Evolutionary conservation across 768 basidiomycete species (phyloP).

Genomic region (Rhodotorula kratochvilovae): DNA sequence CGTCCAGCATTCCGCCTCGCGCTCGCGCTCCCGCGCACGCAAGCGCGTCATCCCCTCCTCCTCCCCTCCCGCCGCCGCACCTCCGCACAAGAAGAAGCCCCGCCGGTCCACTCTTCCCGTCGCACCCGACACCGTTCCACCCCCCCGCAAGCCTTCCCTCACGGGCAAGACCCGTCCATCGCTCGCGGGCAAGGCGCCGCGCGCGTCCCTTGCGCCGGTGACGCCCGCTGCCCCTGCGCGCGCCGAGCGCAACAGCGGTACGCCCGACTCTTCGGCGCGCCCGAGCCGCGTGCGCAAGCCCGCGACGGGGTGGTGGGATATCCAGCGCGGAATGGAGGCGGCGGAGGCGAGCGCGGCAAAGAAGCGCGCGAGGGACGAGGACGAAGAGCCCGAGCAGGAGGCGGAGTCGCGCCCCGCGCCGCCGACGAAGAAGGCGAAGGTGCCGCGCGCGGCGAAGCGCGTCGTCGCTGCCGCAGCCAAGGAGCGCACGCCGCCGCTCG

Average conservation of each 20-base stretch:
- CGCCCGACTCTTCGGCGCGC: not conserved
- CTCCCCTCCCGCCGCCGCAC: not conserved
- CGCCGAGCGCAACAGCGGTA: no score
- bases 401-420: not conserved
- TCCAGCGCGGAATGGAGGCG: not conserved
- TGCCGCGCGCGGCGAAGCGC: not conserved
- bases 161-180: not conserved
- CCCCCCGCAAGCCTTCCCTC: not conserved
- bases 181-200: not conserved
- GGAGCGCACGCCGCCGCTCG: no score
- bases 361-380: not conserved
- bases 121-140: not conserved
- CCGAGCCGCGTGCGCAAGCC: not conserved
- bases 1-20: not conserved
- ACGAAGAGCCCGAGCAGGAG: not conserved
- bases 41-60: not conserved
- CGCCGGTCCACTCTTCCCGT: not conserved
- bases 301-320: not conserved
- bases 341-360: not conserved
- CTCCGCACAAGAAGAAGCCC: not conserved
- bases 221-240: not conserved
- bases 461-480: not conserved
- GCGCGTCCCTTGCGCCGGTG: not conserved
- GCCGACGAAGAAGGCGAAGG: not conserved
- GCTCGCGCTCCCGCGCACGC: no score